These are phyloP conservation scores for Hanseniaspora nectarophila DNA, from an alignment of 805 yeast species.

Conservation along the genomic window DNA sequence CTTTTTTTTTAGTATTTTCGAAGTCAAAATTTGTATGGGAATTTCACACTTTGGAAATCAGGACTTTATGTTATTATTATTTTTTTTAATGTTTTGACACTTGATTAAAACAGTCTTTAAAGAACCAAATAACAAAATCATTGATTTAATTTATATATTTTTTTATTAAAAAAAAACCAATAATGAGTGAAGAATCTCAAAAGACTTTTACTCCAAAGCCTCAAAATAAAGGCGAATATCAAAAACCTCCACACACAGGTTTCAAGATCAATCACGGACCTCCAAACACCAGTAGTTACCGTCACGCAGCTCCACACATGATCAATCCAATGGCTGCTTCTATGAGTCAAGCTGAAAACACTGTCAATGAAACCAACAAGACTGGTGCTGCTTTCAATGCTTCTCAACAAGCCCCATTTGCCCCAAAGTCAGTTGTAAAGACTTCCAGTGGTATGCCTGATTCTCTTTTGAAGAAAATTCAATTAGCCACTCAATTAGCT, in stretches of 20 bases:
- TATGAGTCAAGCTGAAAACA: constrained; percentile 23
- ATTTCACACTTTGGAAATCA: too few species aligned
- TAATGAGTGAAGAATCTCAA: constrained; percentile 1
- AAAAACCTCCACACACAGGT: not conserved
- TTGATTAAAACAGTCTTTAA: too few species aligned
- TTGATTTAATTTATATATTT: too few species aligned
- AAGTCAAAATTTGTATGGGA: too few species aligned
- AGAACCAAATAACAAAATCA: not conserved
- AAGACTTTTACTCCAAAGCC: not conserved
- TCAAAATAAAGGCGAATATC: not conserved
- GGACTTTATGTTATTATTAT: too few species aligned
- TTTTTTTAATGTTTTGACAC: too few species aligned
- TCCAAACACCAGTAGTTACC: not conserved
- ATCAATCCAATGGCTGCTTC: constrained; percentile 21
- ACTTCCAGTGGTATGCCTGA: constrained; percentile 4
- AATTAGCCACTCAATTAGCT: not conserved
- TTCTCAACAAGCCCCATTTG: constrained; percentile 9
- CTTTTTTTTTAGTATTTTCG: too few species aligned
- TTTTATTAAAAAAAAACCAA: not conserved
- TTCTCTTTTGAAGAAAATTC: not conserved
- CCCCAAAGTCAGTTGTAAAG: constrained; percentile 6
- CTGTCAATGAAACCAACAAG: constrained; percentile 23
- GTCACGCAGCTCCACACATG: constrained; percentile 2
- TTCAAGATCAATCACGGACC: not conserved
- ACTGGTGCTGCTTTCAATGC: not conserved